Percentiles rank a stretch among this genome's conserved stretches.
phyloP scores from a whole-genome alignment of 1,139 yeast genomes.

The Pichia sp. region DNA sequence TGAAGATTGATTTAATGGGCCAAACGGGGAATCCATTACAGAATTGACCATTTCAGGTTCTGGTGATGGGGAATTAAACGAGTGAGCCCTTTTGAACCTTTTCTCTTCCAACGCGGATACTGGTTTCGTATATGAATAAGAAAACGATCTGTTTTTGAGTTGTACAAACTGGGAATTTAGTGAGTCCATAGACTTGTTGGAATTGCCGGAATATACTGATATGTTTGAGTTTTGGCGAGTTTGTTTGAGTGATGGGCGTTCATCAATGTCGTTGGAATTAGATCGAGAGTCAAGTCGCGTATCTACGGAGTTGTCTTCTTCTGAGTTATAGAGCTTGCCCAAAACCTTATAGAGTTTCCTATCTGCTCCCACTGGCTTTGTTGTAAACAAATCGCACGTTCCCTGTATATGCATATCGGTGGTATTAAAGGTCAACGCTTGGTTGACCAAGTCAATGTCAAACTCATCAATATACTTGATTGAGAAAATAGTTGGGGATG shows the following conservation, averaged over 20 bases:
- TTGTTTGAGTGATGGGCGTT: background rate
- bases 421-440: slow-evolving; percentile 81
- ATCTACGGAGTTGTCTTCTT: slow-evolving; percentile 9
- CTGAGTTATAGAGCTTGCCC: slow-evolving; percentile 51
- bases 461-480: slow-evolving; percentile 81
- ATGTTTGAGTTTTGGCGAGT: slow-evolving; percentile 17
- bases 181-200: slow-evolving; percentile 14
- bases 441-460: slow-evolving; percentile 84
- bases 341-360: slow-evolving; percentile 81
- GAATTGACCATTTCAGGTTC: slow-evolving; percentile 19
- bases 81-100: slow-evolving; percentile 19
- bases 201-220: slow-evolving; percentile 12
- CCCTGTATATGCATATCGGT: slow-evolving; percentile 84
- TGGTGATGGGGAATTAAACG: slow-evolving; percentile 27
- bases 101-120: slow-evolving; percentile 15
- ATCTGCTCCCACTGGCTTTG: slow-evolving; percentile 89
- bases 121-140: slow-evolving; percentile 28
- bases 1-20: slow-evolving; percentile 79
- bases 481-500: background rate
- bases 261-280: slow-evolving; percentile 1
- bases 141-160: slow-evolving; percentile 29
- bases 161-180: slow-evolving; percentile 30
- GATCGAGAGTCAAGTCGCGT: background rate
- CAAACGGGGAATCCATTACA: slow-evolving; percentile 70
- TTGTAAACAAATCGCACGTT: slow-evolving; percentile 91